Evolutionary conservation across 1,284 basidiomycete genomes (phyloP).

Genomic region (Marasmius sp.): DNA sequence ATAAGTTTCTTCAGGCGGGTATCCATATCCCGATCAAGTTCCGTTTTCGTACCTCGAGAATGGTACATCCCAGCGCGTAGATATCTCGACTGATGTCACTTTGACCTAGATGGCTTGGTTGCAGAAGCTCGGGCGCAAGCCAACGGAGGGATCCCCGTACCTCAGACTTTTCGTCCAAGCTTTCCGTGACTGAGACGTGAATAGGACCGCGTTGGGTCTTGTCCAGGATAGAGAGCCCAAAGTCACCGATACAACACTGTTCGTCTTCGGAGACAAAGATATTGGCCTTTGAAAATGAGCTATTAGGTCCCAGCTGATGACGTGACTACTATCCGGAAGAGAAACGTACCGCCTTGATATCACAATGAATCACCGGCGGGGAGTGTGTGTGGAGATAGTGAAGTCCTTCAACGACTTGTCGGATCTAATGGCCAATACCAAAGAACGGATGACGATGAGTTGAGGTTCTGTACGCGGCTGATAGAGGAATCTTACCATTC

Average conservation of each 20-base stretch:
- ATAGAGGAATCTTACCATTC: background rate
- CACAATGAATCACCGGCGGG: background rate
- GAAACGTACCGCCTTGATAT: slow-evolving; percentile 1
- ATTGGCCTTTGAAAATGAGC: background rate
- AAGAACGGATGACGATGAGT: background rate
- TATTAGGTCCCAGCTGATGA: too few species aligned
- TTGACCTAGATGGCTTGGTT: background rate
- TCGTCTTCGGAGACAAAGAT: background rate
- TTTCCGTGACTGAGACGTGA: background rate
- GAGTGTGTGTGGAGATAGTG: background rate
- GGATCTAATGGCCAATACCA: background rate
- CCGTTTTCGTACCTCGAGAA: background rate
- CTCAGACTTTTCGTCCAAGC: background rate
- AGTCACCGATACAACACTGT: background rate
- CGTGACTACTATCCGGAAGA: too few species aligned
- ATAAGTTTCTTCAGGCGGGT: too few species aligned
- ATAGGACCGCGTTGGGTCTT: background rate
- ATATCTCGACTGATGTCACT: background rate
- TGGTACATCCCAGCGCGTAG: slow-evolving; percentile 2
- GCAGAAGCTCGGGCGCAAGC: background rate
- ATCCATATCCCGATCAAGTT: background rate
- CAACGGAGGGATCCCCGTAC: background rate
- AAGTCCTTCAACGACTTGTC: background rate
- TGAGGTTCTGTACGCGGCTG: background rate
- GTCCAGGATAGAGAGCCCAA: background rate